Evolutionary conservation across 495 filamentous ascomycete genomes (phyloP), one percentile per base, ranked within the genome.

Genomic region (Penicillium coffeae): DNA sequence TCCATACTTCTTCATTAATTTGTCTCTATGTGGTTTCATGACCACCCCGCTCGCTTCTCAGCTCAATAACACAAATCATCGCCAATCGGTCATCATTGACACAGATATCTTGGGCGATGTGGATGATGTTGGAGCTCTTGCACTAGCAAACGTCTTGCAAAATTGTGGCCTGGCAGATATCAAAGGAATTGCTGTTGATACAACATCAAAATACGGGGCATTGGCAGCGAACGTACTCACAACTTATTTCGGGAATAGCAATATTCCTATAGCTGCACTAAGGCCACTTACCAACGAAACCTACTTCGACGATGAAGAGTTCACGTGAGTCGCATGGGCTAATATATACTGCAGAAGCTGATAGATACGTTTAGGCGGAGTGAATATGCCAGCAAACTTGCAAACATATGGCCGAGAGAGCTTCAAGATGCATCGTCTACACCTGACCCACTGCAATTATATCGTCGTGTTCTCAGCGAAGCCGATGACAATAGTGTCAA

Each of bases 61-160:
- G n/a, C n/a, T n/a, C n/a, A n/a, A n/a, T n/a, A n/a, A n/a, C n/a
- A n/a, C n/a, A n/a, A n/a, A n/a, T n/a, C n/a, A 41, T 4, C 1
- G 20, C 4, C 42, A 45, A 19, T 1, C 42, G 12, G 19, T 45
- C 16, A 16, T 45, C 7, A 45, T 45, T n/a, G 42, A 45, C 22
- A 45, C 42, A 12, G 42, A 45, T 15, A 45, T 45, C 8, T 45
- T 45, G 13, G 42, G 42, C 5, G 42, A 45, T 20, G 42, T 45
- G 5, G 42, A 45, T 34, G 42, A 45, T 45, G 42, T 45, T 10
- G 42, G 42, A 1, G 42, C 42, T 1, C 27, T 33, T 30, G 8
- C 21, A 15, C 21, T 45, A 0, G 42, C 42, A n/a, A 45, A 45
- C 16, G 30, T 34, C n/a, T 15, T 45, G 10, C 27, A 45, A 13